phyloP scores from a whole-genome alignment of 495 filamentous ascomycete species.

The Barbatosphaeria neglecta region DNA sequence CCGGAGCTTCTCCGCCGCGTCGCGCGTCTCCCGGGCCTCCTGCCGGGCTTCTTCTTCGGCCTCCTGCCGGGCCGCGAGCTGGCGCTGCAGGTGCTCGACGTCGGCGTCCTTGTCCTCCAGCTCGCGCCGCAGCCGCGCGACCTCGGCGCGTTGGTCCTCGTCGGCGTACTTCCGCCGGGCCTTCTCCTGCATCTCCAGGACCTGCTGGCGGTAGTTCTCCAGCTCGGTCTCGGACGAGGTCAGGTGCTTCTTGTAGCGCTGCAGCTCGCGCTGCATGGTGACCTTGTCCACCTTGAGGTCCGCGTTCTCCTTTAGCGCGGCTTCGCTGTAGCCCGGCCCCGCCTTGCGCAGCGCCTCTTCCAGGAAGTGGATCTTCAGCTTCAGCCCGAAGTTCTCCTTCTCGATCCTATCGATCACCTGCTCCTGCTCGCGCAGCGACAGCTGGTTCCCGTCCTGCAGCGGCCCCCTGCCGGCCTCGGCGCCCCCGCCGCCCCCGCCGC shows the following conservation, averaged over 20 bases:
- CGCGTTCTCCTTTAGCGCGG: conserved; percentile 83
- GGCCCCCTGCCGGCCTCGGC: conserved; percentile 46
- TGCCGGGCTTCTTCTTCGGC: conserved; percentile 32
- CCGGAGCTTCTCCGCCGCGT: conserved; percentile 38
- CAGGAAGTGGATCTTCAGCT: conserved; percentile 72
- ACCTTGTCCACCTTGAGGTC: conserved; percentile 85
- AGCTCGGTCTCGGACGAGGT: conserved; percentile 66
- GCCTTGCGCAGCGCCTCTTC: conserved; percentile 69
- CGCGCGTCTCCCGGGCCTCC: conserved; percentile 22
- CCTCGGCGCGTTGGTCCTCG: conserved; percentile 45
- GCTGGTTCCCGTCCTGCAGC: conserved; percentile 69
- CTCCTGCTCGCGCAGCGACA: conserved; percentile 88
- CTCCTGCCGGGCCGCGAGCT: conserved; percentile 40
- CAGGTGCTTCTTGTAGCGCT: conserved; percentile 70
- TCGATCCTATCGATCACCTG: conserved; percentile 90
- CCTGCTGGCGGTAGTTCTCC: conserved; percentile 63
- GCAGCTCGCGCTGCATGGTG: conserved; percentile 76
- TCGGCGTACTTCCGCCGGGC: conserved; percentile 62
- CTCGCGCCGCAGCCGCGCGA: conserved; percentile 40
- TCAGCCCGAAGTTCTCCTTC: conserved; percentile 77
- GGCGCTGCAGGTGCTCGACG: conserved; percentile 38
- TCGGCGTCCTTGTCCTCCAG: conserved; percentile 39
- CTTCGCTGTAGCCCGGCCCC: conserved; percentile 77
- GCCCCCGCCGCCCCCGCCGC: no score
- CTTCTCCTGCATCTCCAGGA: conserved; percentile 68